Evolutionary conservation across 441 rosid species (phyloP).

Genomic region (Isatis lusitanica): DNA sequence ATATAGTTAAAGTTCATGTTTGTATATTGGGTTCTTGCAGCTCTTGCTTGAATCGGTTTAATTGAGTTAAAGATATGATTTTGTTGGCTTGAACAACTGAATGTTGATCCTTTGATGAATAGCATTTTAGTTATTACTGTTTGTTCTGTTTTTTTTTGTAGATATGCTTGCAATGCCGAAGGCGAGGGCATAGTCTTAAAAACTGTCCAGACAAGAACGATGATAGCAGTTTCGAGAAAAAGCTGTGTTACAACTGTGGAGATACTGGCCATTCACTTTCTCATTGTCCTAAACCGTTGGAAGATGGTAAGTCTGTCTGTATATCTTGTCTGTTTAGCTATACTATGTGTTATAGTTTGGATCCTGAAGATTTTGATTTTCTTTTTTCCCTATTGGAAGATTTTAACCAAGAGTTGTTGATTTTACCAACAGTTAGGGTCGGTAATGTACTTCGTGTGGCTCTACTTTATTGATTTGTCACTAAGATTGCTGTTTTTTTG

Average conservation of each 20-base stretch:
- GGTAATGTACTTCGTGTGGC: not conserved
- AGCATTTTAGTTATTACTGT: not conserved
- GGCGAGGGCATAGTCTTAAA: constrained; percentile 85
- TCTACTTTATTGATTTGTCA: not conserved
- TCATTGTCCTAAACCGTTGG: constrained; percentile 66
- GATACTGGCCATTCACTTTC: constrained; percentile 76
- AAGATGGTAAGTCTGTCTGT: constrained; percentile 53
- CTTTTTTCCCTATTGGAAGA: not conserved
- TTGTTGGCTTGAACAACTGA: too few relatives aligned
- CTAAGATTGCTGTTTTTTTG: constrained; percentile 14
- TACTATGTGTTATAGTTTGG: not conserved
- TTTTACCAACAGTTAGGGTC: not conserved
- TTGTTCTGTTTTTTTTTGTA: constrained; percentile 39
- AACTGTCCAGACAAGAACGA: constrained; percentile 73
- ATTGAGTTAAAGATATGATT: too few relatives aligned
- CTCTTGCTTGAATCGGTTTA: too few relatives aligned
- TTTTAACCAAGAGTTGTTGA: not conserved
- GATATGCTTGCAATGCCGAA: constrained; percentile 90
- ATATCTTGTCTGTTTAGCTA: not conserved
- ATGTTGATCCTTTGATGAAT: constrained; percentile 1
- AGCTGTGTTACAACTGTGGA: constrained; percentile 88
- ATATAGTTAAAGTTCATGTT: too few relatives aligned
- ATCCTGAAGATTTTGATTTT: not conserved
- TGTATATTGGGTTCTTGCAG: too few relatives aligned
- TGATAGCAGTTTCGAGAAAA: constrained; percentile 52